A percentile compares a stretch with the other conserved stretches of the same genome.
Evolutionary conservation across 345 rosid species (phyloP).

Genomic region (Eucalyptus globulus): DNA sequence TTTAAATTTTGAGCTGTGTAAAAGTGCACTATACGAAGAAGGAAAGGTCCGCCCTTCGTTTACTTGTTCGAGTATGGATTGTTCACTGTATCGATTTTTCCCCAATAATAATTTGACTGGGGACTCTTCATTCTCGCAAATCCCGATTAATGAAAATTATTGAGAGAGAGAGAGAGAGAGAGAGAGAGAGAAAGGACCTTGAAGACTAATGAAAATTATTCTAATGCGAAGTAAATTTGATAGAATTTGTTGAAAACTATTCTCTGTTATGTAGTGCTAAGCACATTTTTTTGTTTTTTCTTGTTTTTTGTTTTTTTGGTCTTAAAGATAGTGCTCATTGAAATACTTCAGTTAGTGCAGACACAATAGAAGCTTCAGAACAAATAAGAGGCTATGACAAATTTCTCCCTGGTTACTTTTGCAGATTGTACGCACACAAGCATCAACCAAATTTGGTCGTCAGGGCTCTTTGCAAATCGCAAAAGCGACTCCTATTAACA

Average conservation of each 20-base stretch:
- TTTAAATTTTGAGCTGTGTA: background rate
- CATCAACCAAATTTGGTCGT: background rate
- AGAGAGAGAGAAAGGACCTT: background rate
- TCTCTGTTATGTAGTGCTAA: background rate
- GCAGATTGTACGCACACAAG: background rate
- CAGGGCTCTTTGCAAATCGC: background rate
- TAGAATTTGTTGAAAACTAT: background rate
- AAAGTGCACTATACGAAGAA: background rate
- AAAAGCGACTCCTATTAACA: background rate
- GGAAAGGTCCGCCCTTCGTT: background rate
- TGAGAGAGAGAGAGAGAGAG: background rate
- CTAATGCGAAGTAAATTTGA: background rate
- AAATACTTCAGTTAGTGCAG: too few species aligned
- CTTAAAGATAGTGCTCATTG: too few species aligned
- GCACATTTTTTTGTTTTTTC: background rate
- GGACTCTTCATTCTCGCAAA: background rate
- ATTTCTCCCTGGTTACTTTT: background rate
- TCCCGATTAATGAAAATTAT: background rate
- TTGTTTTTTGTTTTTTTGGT: too few species aligned
- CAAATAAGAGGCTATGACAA: too few species aligned
- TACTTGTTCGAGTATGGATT: too few species aligned
- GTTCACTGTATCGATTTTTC: background rate
- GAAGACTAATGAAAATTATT: background rate
- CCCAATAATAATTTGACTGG: background rate
- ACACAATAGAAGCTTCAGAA: too few species aligned